A percentile compares a stretch with the other conserved stretches of the same genome.
These are phyloP conservation scores for Russula sp. DNA, from an alignment of 768 basidiomycete species.

Conservation along the genomic window DNA sequence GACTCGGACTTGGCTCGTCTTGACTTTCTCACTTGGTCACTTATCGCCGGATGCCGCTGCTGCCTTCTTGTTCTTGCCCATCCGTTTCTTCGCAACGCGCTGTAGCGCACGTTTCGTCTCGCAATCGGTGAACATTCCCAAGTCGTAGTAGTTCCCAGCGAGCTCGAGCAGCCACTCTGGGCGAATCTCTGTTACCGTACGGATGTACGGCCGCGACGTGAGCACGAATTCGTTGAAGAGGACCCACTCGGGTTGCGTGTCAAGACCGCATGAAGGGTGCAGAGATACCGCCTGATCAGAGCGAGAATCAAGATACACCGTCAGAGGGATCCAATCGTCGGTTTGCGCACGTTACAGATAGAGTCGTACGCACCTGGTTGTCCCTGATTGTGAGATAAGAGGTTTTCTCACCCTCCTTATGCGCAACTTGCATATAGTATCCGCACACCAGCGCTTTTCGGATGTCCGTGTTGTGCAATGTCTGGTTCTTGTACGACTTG, in stretches of 20 bases:
- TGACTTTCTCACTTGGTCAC: conserved; percentile 1
- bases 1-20: neutral
- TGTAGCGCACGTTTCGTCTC: conserved; percentile 53
- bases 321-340: neutral
- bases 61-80: neutral
- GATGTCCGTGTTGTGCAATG: conserved; percentile 54
- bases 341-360: neutral
- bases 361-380: conserved; percentile 63
- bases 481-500: conserved; percentile 48
- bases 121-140: conserved; percentile 53
- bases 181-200: conserved; percentile 84
- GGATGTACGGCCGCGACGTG: conserved; percentile 81
- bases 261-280: conserved; percentile 84
- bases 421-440: conserved; percentile 98
- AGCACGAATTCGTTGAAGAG: conserved; percentile 92
- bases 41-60: neutral
- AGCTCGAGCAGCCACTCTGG: conserved; percentile 77
- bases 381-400: conserved; percentile 91
- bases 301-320: conserved; percentile 35
- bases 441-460: conserved; percentile 82
- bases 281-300: conserved; percentile 52
- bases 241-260: conserved; percentile 87
- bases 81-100: conserved; percentile 10
- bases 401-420: conserved; percentile 86
- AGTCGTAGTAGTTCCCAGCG: conserved; percentile 63